Evolutionary conservation across 441 rosid genomes (phyloP), one percentile per base, ranked within the genome.

Genomic region (Kokia cookei): DNA sequence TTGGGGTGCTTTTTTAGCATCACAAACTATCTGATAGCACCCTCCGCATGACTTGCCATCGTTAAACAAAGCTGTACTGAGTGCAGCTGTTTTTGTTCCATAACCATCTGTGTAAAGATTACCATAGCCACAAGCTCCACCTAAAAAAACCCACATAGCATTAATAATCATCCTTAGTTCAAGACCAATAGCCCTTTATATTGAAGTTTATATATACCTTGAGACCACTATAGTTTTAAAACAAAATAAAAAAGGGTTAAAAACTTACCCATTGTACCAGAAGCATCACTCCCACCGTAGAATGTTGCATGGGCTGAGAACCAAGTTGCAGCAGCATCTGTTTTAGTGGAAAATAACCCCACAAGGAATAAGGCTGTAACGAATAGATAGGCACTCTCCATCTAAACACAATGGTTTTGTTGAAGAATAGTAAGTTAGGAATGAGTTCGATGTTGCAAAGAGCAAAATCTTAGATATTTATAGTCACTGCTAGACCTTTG

Each of bases 71-170:
- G 89, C 92, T 0, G 89, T 86, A 78, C 94, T 93, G 64, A 93
- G 67, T 1, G 91, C 97, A 0, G 90, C 93, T 0, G 90, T 88
- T 58, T 84, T 83, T 43, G 68, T 76, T 37, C 83, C 87, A 64
- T 90, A 90, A 8, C 91, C 91, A 13, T 88, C 87, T 0, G 82
- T 87, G 73, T 84, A 76, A 3, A 89, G 74, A 76, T 89, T 85
- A 14, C 88, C 94, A 78, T 90, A 93, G 54, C 96, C 97, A 80
- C 97, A 93, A 2, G 97, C 96, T 32, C 93, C 96, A 11, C 92
- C 95, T 92, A 11, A 9, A 59, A 32, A 62, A 45, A 71, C 26
- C 11, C 45, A 32, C 59, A 58, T 13, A 4, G 29, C 22, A 15
- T 54, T 54, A n/a, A 4, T 54, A 54, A 19, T 54, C 12, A 35